phyloP scores from a whole-genome alignment of 148 eudicot species.

The Spergularia bocconei region DNA sequence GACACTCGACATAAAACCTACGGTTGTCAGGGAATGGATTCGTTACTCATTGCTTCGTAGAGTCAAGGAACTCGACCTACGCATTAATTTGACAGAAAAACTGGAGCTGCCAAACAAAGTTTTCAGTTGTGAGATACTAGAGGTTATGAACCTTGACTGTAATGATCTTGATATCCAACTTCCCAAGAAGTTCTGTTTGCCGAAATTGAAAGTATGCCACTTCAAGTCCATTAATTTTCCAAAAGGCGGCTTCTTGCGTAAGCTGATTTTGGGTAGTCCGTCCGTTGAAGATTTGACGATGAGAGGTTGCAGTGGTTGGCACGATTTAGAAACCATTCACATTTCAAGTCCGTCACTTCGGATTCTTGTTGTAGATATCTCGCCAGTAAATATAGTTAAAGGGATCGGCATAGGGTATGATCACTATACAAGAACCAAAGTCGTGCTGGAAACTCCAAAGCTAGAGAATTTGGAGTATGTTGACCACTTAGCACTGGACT shows the following conservation, averaged over 20 bases:
- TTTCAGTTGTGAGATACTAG: constrained; percentile 17
- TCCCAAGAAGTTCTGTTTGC: constrained; percentile 15
- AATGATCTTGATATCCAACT: neutral
- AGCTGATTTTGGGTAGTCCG: constrained; percentile 16
- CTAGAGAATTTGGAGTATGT: no score
- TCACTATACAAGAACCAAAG: no score
- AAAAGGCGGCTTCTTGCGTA: constrained; percentile 2
- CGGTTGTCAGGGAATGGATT: constrained; percentile 11
- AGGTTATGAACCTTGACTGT: neutral
- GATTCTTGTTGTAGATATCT: neutral
- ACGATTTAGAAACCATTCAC: neutral
- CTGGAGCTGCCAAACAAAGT: neutral
- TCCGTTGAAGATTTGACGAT: constrained; percentile 14
- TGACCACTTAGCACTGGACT: no score
- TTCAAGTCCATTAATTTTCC: neutral
- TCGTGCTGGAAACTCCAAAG: no score
- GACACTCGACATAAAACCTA: neutral
- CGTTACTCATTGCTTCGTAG: neutral
- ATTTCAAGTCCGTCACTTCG: constrained; percentile 6
- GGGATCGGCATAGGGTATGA: no score
- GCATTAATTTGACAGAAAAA: neutral
- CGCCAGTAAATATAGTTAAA: no score
- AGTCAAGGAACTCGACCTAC: constrained; percentile 21
- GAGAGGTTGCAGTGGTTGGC: neutral
- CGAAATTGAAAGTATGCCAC: constrained; percentile 5